These are phyloP conservation scores for Tylopilus sp. DNA, from an alignment of 768 basidiomycete genomes.

Conservation along the genomic window DNA sequence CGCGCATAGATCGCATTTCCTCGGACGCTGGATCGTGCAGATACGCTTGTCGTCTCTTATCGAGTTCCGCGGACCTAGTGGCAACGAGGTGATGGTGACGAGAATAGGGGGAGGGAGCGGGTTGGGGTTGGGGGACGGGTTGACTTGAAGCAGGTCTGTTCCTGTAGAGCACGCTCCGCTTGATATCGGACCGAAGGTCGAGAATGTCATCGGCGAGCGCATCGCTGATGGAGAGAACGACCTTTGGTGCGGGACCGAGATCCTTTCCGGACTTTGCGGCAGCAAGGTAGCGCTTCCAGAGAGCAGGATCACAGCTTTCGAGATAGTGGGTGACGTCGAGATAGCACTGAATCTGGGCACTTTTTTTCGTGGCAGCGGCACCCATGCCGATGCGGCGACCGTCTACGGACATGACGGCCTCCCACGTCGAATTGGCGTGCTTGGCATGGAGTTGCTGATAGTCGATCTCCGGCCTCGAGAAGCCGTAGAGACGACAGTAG, in stretches of 20 bases:
- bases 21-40: constrained; percentile 55
- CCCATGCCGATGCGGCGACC: constrained; percentile 84
- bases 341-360: constrained; percentile 67
- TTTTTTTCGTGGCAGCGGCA: constrained; percentile 63
- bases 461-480: constrained; percentile 68
- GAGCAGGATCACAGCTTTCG: constrained; percentile 72
- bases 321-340: constrained; percentile 88
- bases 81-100: constrained; percentile 33
- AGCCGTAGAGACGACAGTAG: constrained; percentile 79
- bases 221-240: constrained; percentile 63
- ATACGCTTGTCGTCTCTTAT: constrained; percentile 54
- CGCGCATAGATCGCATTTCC: constrained; percentile 64
- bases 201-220: constrained; percentile 65
- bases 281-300: constrained; percentile 72
- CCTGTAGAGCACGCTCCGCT: constrained; percentile 58
- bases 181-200: constrained; percentile 66
- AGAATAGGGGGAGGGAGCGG: constrained; percentile 17
- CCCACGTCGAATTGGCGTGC: constrained; percentile 44
- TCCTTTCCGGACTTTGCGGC: constrained; percentile 63
- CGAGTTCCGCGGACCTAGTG: constrained; percentile 58
- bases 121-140: not conserved
- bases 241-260: constrained; percentile 67
- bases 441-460: constrained; percentile 38
- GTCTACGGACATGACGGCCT: constrained; percentile 72
- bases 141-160: constrained; percentile 49